phyloP scores from a whole-genome alignment of 2,329 filamentous ascomycete genomes.

The Phyllosticta paracitricarpa region DNA sequence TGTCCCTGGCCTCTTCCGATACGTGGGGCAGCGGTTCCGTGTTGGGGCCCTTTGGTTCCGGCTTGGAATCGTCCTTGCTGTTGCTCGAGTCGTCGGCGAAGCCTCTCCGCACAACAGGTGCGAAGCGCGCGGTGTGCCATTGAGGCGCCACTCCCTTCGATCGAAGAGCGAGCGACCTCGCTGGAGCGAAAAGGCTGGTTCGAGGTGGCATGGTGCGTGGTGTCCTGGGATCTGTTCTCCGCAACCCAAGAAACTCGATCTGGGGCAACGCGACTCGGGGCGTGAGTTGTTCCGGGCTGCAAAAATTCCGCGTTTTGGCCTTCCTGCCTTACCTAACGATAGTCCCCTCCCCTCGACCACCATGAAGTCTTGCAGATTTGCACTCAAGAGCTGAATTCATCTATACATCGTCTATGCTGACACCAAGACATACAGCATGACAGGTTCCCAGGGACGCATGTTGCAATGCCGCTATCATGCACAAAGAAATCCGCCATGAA shows the following conservation, averaged over 20 bases:
- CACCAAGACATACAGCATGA: constrained; percentile 6
- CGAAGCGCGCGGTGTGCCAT: constrained; percentile 17
- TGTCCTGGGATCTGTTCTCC: neutral
- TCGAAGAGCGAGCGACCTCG: constrained; percentile 24
- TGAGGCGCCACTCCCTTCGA: constrained; percentile 20
- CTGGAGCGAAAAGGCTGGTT: constrained; percentile 23
- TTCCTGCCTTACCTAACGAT: neutral
- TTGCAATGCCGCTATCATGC: constrained; percentile 8
- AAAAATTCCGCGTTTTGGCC: constrained; percentile 1
- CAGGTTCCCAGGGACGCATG: constrained; percentile 6
- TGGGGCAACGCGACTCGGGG: constrained; percentile 1
- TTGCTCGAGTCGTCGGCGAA: constrained; percentile 19
- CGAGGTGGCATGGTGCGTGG: constrained; percentile 26
- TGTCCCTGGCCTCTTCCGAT: constrained; percentile 54
- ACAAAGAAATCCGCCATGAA: constrained; percentile 2
- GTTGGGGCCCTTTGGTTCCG: constrained; percentile 20
- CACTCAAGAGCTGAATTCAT: neutral
- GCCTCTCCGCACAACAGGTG: constrained; percentile 1
- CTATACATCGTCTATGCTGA: constrained; percentile 10
- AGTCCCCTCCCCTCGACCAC: neutral
- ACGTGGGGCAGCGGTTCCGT: constrained; percentile 44
- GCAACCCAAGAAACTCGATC: neutral
- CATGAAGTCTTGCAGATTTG: neutral
- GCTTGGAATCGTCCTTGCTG: constrained; percentile 17
- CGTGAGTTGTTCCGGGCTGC: constrained; percentile 1